phyloP scores from a whole-genome alignment of 306 rosid genomes.

The Vachellia pachyceras region DNA sequence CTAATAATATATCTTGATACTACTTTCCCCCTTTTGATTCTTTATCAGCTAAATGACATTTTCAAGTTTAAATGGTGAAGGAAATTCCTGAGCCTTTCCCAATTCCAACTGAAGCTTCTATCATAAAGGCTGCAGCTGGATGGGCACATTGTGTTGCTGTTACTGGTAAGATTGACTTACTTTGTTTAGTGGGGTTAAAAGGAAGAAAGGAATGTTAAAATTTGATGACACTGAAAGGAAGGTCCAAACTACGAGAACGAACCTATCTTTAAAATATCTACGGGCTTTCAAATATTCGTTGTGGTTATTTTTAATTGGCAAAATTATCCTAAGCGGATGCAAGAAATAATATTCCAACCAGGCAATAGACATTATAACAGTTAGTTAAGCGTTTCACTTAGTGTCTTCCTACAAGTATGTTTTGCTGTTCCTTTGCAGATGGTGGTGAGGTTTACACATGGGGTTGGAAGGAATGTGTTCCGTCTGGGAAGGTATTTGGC shows the following conservation, averaged over 20 bases:
- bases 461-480: constrained; percentile 97
- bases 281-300: not conserved
- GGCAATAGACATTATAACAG: not conserved
- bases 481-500: constrained; percentile 76
- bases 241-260: not conserved
- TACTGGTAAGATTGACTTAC: constrained; percentile 61
- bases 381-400: not conserved
- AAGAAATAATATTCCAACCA: not conserved
- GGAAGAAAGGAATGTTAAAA: not conserved
- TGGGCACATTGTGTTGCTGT: constrained; percentile 89
- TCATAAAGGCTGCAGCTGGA: constrained; percentile 77
- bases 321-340: constrained; percentile 8
- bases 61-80: constrained; percentile 50
- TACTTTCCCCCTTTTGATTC: not conserved
- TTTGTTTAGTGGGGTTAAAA: not conserved
- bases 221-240: constrained; percentile 12
- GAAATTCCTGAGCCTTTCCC: constrained; percentile 89
- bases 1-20: not conserved
- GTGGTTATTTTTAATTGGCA: not conserved
- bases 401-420: constrained; percentile 14
- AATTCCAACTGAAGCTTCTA: constrained; percentile 66
- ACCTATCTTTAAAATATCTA: constrained; percentile 11
- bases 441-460: constrained; percentile 76
- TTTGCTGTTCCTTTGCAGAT: constrained; percentile 49
- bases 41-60: constrained; percentile 35